phyloP scores from a whole-genome alignment of 805 yeast genomes.

The Groenewaldozyma tartarivorans region DNA sequence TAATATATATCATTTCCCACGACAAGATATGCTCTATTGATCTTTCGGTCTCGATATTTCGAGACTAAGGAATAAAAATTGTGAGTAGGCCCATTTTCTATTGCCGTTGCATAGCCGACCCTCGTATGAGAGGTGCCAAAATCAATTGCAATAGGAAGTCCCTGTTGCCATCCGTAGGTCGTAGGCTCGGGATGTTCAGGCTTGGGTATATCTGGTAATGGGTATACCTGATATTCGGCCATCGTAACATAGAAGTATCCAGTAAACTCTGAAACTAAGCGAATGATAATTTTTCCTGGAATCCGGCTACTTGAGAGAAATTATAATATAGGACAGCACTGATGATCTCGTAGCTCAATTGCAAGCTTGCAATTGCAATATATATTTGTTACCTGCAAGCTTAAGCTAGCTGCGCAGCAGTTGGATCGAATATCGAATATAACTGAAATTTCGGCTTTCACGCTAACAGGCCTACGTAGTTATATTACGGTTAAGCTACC shows the following conservation, averaged over 20 bases:
- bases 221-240: constrained; percentile 16
- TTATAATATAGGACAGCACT: too few species aligned
- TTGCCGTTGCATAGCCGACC: constrained; percentile 26
- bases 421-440: too few species aligned
- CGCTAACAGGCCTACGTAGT: too few species aligned
- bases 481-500: too few species aligned
- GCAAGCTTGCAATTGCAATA: too few species aligned
- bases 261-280: background rate
- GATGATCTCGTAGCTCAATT: too few species aligned
- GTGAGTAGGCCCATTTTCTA: constrained; percentile 35
- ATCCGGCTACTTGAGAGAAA: too few species aligned
- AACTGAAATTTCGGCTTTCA: too few species aligned
- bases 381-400: too few species aligned
- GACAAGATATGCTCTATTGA: constrained; percentile 45
- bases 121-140: constrained; percentile 54
- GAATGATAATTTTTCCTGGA: too few species aligned
- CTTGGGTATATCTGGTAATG: constrained; percentile 20
- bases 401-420: too few species aligned
- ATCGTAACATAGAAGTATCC: too few species aligned
- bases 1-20: constrained; percentile 75
- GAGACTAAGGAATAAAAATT: constrained; percentile 63
- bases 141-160: constrained; percentile 80
- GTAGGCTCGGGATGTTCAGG: constrained; percentile 30
- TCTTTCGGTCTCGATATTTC: constrained; percentile 68
- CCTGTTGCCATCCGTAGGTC: constrained; percentile 40